Evolutionary conservation across 108 stramenopile genomes (phyloP).

Genomic region (Skeletonema potamos): DNA sequence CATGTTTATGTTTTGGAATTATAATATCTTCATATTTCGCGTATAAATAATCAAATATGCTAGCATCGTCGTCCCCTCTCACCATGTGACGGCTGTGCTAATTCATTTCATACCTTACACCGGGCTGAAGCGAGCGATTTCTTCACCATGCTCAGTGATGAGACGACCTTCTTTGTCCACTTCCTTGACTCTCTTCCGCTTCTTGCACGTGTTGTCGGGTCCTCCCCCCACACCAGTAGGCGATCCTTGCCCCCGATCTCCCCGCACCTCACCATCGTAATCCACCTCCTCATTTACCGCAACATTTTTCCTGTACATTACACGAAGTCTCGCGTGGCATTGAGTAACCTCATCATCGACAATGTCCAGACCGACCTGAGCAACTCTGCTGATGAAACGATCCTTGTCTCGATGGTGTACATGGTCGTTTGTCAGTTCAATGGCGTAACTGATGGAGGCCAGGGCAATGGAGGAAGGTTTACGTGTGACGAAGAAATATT

Average conservation of each 20-base stretch:
- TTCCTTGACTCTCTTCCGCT: background rate
- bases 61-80: background rate
- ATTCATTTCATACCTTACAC: background rate
- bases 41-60: background rate
- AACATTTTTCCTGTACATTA: background rate
- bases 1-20: background rate
- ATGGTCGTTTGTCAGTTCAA: background rate
- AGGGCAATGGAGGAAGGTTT: conserved; percentile 34
- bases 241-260: background rate
- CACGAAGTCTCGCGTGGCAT: background rate
- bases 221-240: background rate
- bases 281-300: background rate
- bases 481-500: conserved; percentile 60
- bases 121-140: background rate
- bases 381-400: background rate
- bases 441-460: background rate
- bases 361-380: background rate
- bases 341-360: background rate
- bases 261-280: background rate
- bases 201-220: background rate
- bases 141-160: background rate
- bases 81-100: background rate
- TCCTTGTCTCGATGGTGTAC: background rate
- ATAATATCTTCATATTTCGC: background rate
- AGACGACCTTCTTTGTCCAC: background rate